Evolutionary conservation across 495 filamentous ascomycete genomes (phyloP), one percentile per base, ranked within the genome.

Genomic region (Penicillium ochrochloron): DNA sequence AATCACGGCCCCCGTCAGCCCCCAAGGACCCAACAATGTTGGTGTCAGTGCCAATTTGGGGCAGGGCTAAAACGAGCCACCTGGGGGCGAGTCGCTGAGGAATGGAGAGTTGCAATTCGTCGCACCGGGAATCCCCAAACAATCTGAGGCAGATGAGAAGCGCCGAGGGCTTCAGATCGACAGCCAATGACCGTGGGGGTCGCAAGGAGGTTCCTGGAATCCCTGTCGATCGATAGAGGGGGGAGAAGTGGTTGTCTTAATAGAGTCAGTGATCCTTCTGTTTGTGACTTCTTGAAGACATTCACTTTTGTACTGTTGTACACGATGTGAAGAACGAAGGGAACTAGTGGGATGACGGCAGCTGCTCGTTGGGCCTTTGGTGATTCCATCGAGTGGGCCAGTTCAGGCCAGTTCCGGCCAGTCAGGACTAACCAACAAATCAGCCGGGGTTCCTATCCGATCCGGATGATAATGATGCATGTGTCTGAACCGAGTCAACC

Each of bases 131-230:
- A 60, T 58, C 59, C 41, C 51, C 60, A 67, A 29, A 54, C 59
- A 72, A 64, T 60, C 65, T 72, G 67, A 72, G 62, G 67, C 65
- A 68, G 57, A 72, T 70, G 61, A 64, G 72, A 74, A 70, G 72
- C 72, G 72, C 72, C 63, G 67, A 64, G 46, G 62, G 70, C 63
- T 67, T 72, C 63, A 70, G 70, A 72, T 72, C 65, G 57, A 39
- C 65, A 35, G 34, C 72, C 67, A 72, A 72, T 66, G 56, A 61
- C 34, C 57, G 15, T n/a, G 39, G 31, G 31, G 54, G 39, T 61
- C 52, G 64, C 62, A 65, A 69, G 66, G 71, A 70, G 62, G 55
- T 53, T 37, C 64, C 62, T 61, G 50, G 62, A 64, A 60, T 64
- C 57, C 67, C 65, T 72, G 65, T 53, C 65, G 67, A 70, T 67